Evolutionary conservation across 2,329 filamentous ascomycete genomes (phyloP).

Genomic region (Huntiella decipiens): DNA sequence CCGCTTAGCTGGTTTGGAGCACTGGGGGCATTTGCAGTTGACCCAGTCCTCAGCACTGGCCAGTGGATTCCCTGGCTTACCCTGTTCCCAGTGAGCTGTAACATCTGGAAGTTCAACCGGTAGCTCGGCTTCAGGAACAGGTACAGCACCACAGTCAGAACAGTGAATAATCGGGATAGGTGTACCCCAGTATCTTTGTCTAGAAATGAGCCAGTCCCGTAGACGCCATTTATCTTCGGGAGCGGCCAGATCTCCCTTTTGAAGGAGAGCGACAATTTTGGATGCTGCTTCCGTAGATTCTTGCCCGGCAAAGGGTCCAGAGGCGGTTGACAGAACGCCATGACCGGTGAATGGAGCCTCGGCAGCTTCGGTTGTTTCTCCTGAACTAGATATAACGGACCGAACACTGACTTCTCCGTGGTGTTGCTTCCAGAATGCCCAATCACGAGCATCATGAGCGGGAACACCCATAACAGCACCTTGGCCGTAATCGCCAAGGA

Average conservation of each 20-base stretch:
- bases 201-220: constrained; percentile 75
- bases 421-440: constrained; percentile 64
- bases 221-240: constrained; percentile 58
- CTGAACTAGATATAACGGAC: constrained; percentile 31
- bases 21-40: constrained; percentile 57
- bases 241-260: constrained; percentile 37
- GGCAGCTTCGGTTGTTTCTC: constrained; percentile 17
- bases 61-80: constrained; percentile 58
- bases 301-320: constrained; percentile 45
- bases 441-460: constrained; percentile 61
- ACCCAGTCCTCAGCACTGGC: constrained; percentile 55
- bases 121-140: constrained; percentile 57
- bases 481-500: constrained; percentile 68
- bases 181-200: constrained; percentile 83
- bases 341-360: constrained; percentile 38
- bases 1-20: constrained; percentile 48
- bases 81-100: constrained; percentile 46
- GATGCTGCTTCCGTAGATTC: constrained; percentile 42
- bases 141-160: constrained; percentile 52
- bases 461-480: constrained; percentile 87
- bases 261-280: constrained; percentile 38
- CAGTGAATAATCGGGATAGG: constrained; percentile 84
- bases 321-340: constrained; percentile 48
- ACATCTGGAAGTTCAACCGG: constrained; percentile 59
- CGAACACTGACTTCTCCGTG: constrained; percentile 38